phyloP scores from a whole-genome alignment of 1,139 yeast genomes.

The Debaryomyces nepalensis region DNA sequence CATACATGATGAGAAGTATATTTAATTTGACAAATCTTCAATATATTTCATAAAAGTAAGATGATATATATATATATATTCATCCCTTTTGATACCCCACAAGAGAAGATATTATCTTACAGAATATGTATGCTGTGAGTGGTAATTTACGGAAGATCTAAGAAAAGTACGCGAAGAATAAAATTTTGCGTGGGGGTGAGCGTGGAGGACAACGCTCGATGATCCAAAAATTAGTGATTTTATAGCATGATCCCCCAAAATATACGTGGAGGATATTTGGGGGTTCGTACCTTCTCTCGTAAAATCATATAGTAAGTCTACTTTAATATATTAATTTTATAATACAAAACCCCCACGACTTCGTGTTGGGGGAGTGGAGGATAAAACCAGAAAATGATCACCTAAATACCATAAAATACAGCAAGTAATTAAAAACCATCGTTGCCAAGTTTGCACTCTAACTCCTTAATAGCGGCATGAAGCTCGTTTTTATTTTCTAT shows the following conservation, averaged over 20 bases:
- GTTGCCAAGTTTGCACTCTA: slow-evolving; percentile 65
- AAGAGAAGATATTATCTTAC: slow-evolving; percentile 6
- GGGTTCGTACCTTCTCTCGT: not conserved
- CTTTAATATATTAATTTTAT: too few relatives aligned
- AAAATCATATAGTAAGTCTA: too few relatives aligned
- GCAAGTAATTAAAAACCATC: slow-evolving; percentile 51
- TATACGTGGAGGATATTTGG: not conserved
- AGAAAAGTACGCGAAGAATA: not conserved
- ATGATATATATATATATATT: slow-evolving; percentile 2
- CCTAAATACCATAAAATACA: not conserved
- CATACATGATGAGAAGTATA: slow-evolving; percentile 2
- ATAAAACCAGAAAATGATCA: not conserved
- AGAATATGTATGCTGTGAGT: not conserved
- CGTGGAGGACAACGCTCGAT: slow-evolving; percentile 1
- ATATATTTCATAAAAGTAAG: slow-evolving; percentile 1
- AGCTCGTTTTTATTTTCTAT: slow-evolving; percentile 65
- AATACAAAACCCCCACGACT: slow-evolving; percentile 3
- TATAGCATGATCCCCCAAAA: slow-evolving; percentile 2
- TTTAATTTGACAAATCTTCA: slow-evolving; percentile 1
- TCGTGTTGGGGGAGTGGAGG: slow-evolving; percentile 1
- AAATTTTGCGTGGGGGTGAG: not conserved
- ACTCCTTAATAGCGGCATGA: slow-evolving; percentile 49
- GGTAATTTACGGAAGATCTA: slow-evolving; percentile 1
- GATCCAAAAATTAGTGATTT: not conserved
- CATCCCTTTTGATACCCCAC: slow-evolving; percentile 7